Base-by-base conservation (phyloP, 768 basidiomycete genomes). In the Pilatotrama ljubarskyi region DNA sequence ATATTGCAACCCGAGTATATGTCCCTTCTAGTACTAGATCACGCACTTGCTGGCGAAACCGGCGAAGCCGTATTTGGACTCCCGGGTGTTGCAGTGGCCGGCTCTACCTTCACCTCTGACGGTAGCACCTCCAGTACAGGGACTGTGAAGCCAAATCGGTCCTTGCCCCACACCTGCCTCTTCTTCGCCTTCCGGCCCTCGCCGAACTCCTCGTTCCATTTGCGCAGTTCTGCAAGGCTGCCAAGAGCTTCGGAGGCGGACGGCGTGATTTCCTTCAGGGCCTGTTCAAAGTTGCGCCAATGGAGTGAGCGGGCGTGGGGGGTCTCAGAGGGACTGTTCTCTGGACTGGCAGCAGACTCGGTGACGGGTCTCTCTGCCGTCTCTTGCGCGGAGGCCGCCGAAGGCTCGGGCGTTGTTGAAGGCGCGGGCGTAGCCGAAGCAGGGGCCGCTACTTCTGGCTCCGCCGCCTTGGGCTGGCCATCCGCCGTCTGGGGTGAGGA, bases 121-220 rank as follows among this genome's bases (percentile, higher is more conserved):
- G 41, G 35, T 11, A 11, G 15, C 2, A 32, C 42, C 47, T 63
- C 57, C 15, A 57, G 40, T 5, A 51, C 43, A 13, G 61, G 75
- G 65, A 86, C 78, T 10, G 84, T 81, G 73, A 96, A 97, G 18
- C 95, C 95, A 72, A 98, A 98, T 47, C 82, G 81, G 58, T 86
- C 92, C 67, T 88, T 92, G 24, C 95, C 95, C 84, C 95, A 94
- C 35, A 89, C 87, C 67, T 82, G 81, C 37, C 83, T 82, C 67
- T 80, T 86, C 52, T 81, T 83, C 37, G 87, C 83, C 63, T 78
- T 82, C 17, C 83, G 76, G 5, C 93, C 93, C 72, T 96, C 94
- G 24, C 95, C 95, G 72, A 94, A 95, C 70, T 95, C 91, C 47
- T 95, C 90, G 61, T 96, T 95, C 93, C 93, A 95, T 75, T 88